Percentiles rank a stretch among this genome's conserved stretches.
Evolutionary conservation across 2,329 filamentous ascomycete species (phyloP).

Genomic region (Teratosphaeria gauchensis): DNA sequence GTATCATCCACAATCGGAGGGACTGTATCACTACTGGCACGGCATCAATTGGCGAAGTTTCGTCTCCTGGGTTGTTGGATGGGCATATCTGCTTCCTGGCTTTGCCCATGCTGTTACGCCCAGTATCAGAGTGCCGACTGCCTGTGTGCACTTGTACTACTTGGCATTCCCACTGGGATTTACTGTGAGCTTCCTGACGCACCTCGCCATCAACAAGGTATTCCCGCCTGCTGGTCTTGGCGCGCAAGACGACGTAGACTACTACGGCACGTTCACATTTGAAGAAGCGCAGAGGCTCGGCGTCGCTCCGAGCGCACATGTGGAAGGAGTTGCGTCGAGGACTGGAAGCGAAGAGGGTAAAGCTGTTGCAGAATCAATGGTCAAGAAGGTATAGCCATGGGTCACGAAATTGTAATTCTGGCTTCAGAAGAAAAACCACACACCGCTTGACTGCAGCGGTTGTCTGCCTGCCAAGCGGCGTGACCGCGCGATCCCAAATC

Average conservation of each 20-base stretch:
- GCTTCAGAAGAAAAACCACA: too few relatives aligned
- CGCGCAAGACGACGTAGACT: conserved; percentile 25
- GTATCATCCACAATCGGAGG: conserved; percentile 28
- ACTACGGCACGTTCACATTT: conserved; percentile 25
- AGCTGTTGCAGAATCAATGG: neutral
- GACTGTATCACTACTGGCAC: conserved; percentile 34
- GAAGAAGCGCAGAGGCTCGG: conserved; percentile 17
- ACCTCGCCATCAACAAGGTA: conserved; percentile 23
- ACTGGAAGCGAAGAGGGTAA: neutral
- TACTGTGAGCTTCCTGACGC: conserved; percentile 29
- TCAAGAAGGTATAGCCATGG: neutral
- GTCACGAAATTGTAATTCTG: too few relatives aligned
- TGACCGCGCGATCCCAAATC: too few relatives aligned
- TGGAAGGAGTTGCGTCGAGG: neutral
- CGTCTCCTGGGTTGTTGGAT: conserved; percentile 30
- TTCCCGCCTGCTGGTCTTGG: conserved; percentile 25
- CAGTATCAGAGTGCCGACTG: conserved; percentile 27
- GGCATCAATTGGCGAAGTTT: conserved; percentile 39
- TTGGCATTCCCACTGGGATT: conserved; percentile 35
- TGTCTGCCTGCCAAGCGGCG: too few relatives aligned
- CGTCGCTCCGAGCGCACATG: conserved; percentile 6
- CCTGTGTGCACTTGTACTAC: conserved; percentile 32
- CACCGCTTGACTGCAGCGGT: too few relatives aligned
- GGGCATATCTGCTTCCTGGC: conserved; percentile 16
- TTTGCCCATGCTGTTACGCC: conserved; percentile 38